Evolutionary conservation across 78 protist species (phyloP), one percentile per base, ranked within the genome.

Genomic region (Ministeria vibrans): DNA sequence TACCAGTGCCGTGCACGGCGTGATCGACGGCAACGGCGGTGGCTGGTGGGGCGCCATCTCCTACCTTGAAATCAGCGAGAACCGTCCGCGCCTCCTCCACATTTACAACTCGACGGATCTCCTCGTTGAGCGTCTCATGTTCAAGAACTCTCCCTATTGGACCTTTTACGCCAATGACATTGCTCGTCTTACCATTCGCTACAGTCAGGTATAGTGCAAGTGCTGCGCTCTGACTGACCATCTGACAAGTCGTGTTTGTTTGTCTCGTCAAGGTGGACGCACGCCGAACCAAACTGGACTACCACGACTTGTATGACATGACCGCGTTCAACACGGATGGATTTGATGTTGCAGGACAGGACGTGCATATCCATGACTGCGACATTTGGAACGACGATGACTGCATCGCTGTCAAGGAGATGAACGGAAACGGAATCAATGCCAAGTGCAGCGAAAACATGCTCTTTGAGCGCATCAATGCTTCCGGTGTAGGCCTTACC

Each of bases 291-390:
- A 55, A 79, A 36, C 51, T 4, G 45, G 85, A 78, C 72, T 45
- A 70, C 45, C 80, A 75, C 72, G 83, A 70, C 45, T n/a, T 72
- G 44, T 42, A 63, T 59, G 87, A 88, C 46, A 25, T 88, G 61
- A 77, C 80, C 43, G 87, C 87, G 32, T 83, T 88, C 74, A 88
- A 83, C 84, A 88, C 88, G 15, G 87, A 83, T 63, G 87, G 92
- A 0, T 80, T 84, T 44, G 87, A 81, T 62, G 79, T 80, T 27
- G 61, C 88, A 0, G 87, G 88, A 25, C 32, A 42, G 76, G 81
- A 80, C 77, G 86, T 83, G 20, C 59, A 75, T 51, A 77, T 87
- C 55, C 91, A 87, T 71, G 87, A 87, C 79, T 82, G 87, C 59
- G 42, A 70, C 32, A 80, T 87, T 23, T 83, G 87, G 91, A 87